Evolutionary conservation across 257 asterid genomes (phyloP).

Genomic region (Ilex asprella): DNA sequence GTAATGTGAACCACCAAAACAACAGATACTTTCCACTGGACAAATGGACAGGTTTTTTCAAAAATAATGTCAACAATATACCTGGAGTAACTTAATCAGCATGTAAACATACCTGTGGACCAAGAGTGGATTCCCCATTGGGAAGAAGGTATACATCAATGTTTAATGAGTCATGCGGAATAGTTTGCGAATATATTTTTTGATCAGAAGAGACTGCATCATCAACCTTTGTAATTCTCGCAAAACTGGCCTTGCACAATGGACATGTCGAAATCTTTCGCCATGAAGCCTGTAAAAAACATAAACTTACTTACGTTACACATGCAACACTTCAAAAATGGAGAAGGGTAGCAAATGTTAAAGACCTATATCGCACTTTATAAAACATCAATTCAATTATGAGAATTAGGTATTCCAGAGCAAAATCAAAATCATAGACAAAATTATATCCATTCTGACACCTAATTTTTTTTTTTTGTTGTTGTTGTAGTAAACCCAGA

Average conservation of each 20-base stretch:
- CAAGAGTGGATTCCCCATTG: slow-evolving; percentile 23
- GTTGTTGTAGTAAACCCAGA: too few relatives aligned
- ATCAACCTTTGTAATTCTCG: slow-evolving; percentile 63
- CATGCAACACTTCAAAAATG: too few relatives aligned
- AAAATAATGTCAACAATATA: too few relatives aligned
- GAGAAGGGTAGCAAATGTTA: too few relatives aligned
- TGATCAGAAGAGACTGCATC: slow-evolving; percentile 71
- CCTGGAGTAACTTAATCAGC: neutral
- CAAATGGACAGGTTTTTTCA: too few relatives aligned
- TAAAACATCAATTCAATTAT: too few relatives aligned
- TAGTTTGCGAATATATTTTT: slow-evolving; percentile 79
- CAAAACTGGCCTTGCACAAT: slow-evolving; percentile 75
- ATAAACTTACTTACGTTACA: neutral
- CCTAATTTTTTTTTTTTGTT: too few relatives aligned
- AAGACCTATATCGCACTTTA: too few relatives aligned
- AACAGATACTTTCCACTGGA: neutral
- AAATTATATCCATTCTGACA: too few relatives aligned
- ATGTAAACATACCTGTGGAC: neutral
- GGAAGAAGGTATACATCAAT: slow-evolving; percentile 51
- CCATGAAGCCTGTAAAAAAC: slow-evolving; percentile 35
- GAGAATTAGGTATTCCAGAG: too few relatives aligned
- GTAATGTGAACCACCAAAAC: neutral
- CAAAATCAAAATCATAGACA: too few relatives aligned
- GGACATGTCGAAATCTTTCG: slow-evolving; percentile 71
- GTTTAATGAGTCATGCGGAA: slow-evolving; percentile 38